Evolutionary conservation across 2,329 filamentous ascomycete species (phyloP), one percentile per base, ranked within the genome.

Genomic region (Domatiomyces globalis): DNA sequence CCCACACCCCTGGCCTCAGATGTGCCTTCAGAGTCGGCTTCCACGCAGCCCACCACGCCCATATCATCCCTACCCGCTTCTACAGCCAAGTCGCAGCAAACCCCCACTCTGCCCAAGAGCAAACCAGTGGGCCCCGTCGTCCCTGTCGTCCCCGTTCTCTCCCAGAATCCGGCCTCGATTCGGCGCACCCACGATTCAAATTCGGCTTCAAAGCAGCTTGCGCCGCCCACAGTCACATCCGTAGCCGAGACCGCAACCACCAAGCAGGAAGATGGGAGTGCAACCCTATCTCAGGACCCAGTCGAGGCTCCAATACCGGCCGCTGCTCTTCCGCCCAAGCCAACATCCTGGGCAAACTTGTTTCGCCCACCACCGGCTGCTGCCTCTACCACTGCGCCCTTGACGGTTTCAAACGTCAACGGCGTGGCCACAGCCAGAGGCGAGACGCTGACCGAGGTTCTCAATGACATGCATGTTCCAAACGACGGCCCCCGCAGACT

Each of bases 401-500:
- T 54, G 22, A 48, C 48, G 5, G 27, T 48, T 12, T 46, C 61
- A 4, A 56, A 42, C n/a, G 57, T 64, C 10, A 72, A 71, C 49
- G 71, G 70, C 9, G 60, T 73, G 22, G 59, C 65, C 9, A 66
- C 71, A 12, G 65, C 71, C 10, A 77, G 80, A 64, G 72, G 66
- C 54, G 77, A 74, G 65, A 83, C 85, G 17, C 72, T 94, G 49
- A 83, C 80, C 2, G 86, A 95, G 60, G 85, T 86, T 36, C 74
- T 98, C 49, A 77, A 77, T 48, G 78, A 79, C 25, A 92, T 89
- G 66, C 78, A 77, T 49, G 76, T 79, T 52, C 73, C 74, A 39
- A 75, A 76, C 46, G 72, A 75, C 7, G 49, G 52, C 69, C 72
- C 56, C 66, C 68, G 39, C 71, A 78, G 84, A 61, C 73, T 90